Conservation (phyloP, 768 basidiomycete genomes). For the Boletellus emodensis region DNA sequence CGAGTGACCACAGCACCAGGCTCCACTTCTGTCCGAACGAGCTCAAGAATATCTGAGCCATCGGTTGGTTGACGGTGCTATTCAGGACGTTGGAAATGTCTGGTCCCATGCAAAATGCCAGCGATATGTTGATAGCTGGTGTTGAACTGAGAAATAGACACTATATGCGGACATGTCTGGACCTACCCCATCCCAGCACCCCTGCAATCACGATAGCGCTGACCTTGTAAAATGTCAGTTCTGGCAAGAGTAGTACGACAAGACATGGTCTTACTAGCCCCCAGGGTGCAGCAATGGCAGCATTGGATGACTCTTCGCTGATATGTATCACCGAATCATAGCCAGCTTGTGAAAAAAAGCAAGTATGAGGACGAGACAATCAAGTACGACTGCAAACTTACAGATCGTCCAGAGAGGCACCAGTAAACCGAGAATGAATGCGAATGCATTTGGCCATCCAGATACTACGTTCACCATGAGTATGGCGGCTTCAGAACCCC, state of each 20-base stretch:
- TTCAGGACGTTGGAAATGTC: slow-evolving; percentile 38
- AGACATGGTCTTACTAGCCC: slow-evolving; percentile 40
- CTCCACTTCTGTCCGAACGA: slow-evolving; percentile 40
- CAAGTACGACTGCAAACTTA: background rate
- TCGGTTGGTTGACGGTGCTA: slow-evolving; percentile 35
- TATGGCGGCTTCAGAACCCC: background rate
- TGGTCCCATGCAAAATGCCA: slow-evolving; percentile 56
- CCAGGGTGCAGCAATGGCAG: slow-evolving; percentile 51
- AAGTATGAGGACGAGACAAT: background rate
- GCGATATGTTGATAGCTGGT: slow-evolving; percentile 46
- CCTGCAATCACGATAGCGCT: slow-evolving; percentile 41
- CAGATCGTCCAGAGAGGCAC: slow-evolving; percentile 44
- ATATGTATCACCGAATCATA: slow-evolving; percentile 50
- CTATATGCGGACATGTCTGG: background rate
- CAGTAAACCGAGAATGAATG: slow-evolving; percentile 46
- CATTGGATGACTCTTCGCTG: slow-evolving; percentile 52
- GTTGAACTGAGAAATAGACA: background rate
- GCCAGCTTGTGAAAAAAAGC: slow-evolving; percentile 23
- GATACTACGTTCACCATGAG: slow-evolving; percentile 22
- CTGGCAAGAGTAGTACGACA: background rate
- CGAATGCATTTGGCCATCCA: slow-evolving; percentile 42
- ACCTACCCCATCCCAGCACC: slow-evolving; percentile 42
- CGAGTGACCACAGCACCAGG: slow-evolving; percentile 49
- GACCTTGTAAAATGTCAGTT: slow-evolving; percentile 12
- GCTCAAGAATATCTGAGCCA: slow-evolving; percentile 38